A percentile compares a stretch with the other conserved stretches of the same genome.
Evolutionary conservation across 176 grass and related monocot genomes (phyloP).

Genomic region (Zoysia japonica): DNA sequence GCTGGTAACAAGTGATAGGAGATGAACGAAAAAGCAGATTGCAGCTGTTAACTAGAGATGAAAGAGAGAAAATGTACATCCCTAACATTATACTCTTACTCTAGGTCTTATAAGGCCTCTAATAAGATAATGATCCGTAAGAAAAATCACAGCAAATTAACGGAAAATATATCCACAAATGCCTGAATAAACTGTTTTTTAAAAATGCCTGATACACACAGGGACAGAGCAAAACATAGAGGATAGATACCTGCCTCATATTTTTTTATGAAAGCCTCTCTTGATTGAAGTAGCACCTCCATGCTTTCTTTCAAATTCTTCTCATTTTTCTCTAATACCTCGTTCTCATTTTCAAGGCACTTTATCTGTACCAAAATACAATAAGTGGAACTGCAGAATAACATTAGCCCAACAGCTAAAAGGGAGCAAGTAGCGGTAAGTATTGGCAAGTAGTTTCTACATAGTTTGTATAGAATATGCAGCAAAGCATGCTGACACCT

Average conservation of each 20-base stretch:
- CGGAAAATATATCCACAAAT: slow-evolving; percentile 4
- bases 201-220: neutral
- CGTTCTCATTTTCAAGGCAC: slow-evolving; percentile 75
- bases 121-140: neutral
- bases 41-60: neutral
- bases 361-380: slow-evolving; percentile 57
- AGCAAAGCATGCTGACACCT: neutral
- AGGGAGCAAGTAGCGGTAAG: neutral
- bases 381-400: neutral
- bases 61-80: slow-evolving; percentile 1
- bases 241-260: slow-evolving; percentile 58
- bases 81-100: neutral
- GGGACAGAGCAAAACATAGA: neutral
- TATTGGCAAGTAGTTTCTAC: neutral
- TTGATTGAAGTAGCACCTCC: slow-evolving; percentile 65
- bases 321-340: slow-evolving; percentile 62
- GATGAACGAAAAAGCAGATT: neutral
- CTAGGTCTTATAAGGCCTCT: neutral
- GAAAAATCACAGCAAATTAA: neutral
- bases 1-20: neutral
- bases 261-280: slow-evolving; percentile 64
- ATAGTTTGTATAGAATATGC: neutral
- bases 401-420: neutral
- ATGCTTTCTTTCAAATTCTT: slow-evolving; percentile 72
- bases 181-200: neutral